These are phyloP conservation scores for Neurospora africana DNA, from an alignment of 495 filamentous ascomycete species.

Conservation along the genomic window DNA sequence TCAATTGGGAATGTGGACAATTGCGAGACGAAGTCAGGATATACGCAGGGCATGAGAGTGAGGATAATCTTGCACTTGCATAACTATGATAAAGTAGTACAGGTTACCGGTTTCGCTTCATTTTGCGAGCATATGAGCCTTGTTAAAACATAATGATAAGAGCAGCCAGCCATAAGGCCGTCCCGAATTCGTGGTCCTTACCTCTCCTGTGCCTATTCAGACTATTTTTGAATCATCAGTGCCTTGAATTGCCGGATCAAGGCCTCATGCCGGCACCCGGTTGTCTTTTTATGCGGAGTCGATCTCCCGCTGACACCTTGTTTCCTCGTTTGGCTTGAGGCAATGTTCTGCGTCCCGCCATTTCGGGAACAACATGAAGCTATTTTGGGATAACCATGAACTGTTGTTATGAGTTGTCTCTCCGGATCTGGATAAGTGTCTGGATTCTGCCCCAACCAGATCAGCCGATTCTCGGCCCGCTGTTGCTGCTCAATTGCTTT, in stretches of 20 bases:
- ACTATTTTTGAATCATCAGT: background rate
- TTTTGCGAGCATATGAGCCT: background rate
- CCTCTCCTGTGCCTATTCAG: background rate
- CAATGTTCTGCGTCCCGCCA: background rate
- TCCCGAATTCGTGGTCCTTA: background rate
- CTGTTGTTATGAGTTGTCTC: background rate
- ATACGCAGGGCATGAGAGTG: background rate
- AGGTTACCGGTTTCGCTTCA: slow-evolving; percentile 1
- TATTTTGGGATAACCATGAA: background rate
- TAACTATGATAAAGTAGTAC: background rate
- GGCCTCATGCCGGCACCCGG: background rate
- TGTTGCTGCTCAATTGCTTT: background rate
- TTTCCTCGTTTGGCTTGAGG: background rate
- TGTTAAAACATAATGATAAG: background rate
- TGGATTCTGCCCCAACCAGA: background rate
- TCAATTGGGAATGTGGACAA: background rate
- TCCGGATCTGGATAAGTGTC: background rate
- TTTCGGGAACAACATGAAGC: background rate
- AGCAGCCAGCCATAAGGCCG: background rate
- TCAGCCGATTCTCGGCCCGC: background rate
- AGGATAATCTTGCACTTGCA: background rate
- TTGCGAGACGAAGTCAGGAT: background rate
- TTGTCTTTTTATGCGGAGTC: background rate
- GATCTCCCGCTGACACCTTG: background rate
- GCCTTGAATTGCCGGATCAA: background rate